These are phyloP conservation scores for Cucumis cinereus DNA, from an alignment of 306 rosid genomes.

Conservation along the genomic window DNA sequence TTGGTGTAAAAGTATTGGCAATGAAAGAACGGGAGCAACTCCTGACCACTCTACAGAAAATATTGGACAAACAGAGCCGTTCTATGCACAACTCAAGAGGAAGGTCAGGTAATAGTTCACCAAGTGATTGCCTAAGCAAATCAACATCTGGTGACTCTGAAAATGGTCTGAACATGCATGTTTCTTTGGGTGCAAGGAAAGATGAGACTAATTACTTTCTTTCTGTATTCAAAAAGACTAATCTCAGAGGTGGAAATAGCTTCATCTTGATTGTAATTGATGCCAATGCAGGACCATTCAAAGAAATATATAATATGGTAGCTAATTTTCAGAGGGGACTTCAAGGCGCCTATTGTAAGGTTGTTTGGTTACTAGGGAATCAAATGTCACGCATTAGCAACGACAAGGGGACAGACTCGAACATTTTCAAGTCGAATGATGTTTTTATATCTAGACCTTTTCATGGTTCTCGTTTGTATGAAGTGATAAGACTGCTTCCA, in stretches of 20 bases:
- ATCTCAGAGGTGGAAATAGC: conserved; percentile 4
- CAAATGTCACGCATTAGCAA: conserved; percentile 10
- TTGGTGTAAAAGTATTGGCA: conserved; percentile 17
- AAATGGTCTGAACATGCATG: not conserved
- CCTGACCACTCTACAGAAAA: conserved; percentile 6
- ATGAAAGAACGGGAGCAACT: conserved; percentile 23
- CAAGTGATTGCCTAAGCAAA: conserved; percentile 8
- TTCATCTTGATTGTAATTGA: conserved; percentile 25
- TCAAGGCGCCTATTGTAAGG: conserved; percentile 22
- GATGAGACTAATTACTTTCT: conserved; percentile 11
- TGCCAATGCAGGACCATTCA: conserved; percentile 10
- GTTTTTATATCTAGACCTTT: conserved; percentile 35
- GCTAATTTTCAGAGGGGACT: conserved; percentile 18
- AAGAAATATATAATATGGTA: conserved; percentile 6
- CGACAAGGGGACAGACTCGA: conserved; percentile 4
- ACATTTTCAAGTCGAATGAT: conserved; percentile 26
- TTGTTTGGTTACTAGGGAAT: conserved; percentile 60
- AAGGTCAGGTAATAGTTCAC: conserved; percentile 8
- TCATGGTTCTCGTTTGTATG: conserved; percentile 44
- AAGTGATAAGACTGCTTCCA: conserved; percentile 49
- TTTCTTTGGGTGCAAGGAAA: not conserved
- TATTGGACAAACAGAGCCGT: conserved; percentile 7
- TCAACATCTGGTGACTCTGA: conserved; percentile 9
- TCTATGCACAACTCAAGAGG: conserved; percentile 13
- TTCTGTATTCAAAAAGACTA: conserved; percentile 19